Evolutionary conservation across 1,139 yeast genomes (phyloP).

Genomic region (Saccharomyces hybrid): DNA sequence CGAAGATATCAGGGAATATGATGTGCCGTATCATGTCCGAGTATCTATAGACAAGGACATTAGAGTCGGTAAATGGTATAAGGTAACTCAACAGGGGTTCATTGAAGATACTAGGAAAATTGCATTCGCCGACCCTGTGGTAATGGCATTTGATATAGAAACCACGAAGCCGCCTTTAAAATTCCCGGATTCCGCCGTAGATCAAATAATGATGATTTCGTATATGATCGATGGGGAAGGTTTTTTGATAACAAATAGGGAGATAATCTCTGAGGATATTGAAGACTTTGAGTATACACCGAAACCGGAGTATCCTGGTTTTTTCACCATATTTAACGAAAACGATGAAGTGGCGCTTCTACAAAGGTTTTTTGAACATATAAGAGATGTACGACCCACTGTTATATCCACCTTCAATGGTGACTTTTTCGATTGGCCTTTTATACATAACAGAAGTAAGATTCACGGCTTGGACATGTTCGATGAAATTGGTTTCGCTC

Average conservation of each 20-base stretch:
- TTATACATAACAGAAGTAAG: slow-evolving; percentile 79
- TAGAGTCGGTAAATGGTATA: slow-evolving; percentile 95
- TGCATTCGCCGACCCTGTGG: slow-evolving; percentile 96
- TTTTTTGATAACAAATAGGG: slow-evolving; percentile 84
- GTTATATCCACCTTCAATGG: slow-evolving; percentile 97
- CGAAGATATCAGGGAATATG: slow-evolving; percentile 83
- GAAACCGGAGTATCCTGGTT: slow-evolving; percentile 89
- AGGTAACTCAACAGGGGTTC: slow-evolving; percentile 59
- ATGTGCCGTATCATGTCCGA: slow-evolving; percentile 93
- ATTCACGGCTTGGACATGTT: slow-evolving; percentile 83
- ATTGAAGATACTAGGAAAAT: slow-evolving; percentile 57
- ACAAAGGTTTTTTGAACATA: slow-evolving; percentile 77
- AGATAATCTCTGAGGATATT: slow-evolving; percentile 87
- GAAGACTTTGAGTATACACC: slow-evolving; percentile 98
- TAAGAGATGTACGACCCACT: slow-evolving; percentile 81
- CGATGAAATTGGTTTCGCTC: slow-evolving; percentile 89
- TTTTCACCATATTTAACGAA: slow-evolving; percentile 85
- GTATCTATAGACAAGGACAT: slow-evolving; percentile 83
- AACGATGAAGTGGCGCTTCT: slow-evolving; percentile 71
- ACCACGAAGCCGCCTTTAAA: slow-evolving; percentile 95
- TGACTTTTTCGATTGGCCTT: slow-evolving; percentile 99
- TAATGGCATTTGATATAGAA: slow-evolving; percentile 94
- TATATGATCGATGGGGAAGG: slow-evolving; percentile 99
- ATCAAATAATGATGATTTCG: slow-evolving; percentile 97
- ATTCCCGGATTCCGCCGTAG: slow-evolving; percentile 89